Evolutionary conservation across 352 stramenopile species (phyloP).

Genomic region (Globisporangium middletonii): DNA sequence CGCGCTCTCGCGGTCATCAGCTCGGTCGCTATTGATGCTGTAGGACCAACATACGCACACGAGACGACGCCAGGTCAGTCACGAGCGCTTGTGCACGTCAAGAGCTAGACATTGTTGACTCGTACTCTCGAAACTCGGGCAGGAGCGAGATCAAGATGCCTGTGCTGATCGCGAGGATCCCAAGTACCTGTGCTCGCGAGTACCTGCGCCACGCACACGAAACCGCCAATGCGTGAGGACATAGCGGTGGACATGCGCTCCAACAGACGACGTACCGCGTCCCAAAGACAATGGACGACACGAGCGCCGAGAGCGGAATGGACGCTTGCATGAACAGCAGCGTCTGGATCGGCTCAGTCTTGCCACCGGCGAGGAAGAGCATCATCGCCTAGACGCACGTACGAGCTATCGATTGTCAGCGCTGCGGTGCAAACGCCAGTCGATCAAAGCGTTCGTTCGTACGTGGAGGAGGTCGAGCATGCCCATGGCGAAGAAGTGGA

Average conservation of each 20-base stretch:
- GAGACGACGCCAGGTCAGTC: neutral
- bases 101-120: neutral
- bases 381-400: conserved; percentile 50
- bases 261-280: neutral
- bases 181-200: conserved; percentile 62
- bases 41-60: neutral
- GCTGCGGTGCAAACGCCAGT: too few species aligned
- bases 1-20: conserved; percentile 64
- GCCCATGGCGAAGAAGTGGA: conserved; percentile 85
- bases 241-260: too few species aligned
- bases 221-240: too few species aligned
- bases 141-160: conserved; percentile 72
- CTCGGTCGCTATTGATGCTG: conserved; percentile 56
- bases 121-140: conserved; percentile 75
- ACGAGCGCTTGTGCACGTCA: neutral
- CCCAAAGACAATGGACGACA: conserved; percentile 39
- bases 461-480: conserved; percentile 79
- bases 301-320: conserved; percentile 59
- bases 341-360: conserved; percentile 79
- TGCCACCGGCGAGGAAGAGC: conserved; percentile 76
- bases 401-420: too few species aligned
- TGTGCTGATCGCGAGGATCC: conserved; percentile 54
- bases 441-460: conserved; percentile 4
- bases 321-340: conserved; percentile 83
- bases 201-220: conserved; percentile 30